Evolutionary conservation across 202 grass and related monocot genomes (phyloP), one percentile per base, ranked within the genome.

Genomic region (Digitaria exilis): DNA sequence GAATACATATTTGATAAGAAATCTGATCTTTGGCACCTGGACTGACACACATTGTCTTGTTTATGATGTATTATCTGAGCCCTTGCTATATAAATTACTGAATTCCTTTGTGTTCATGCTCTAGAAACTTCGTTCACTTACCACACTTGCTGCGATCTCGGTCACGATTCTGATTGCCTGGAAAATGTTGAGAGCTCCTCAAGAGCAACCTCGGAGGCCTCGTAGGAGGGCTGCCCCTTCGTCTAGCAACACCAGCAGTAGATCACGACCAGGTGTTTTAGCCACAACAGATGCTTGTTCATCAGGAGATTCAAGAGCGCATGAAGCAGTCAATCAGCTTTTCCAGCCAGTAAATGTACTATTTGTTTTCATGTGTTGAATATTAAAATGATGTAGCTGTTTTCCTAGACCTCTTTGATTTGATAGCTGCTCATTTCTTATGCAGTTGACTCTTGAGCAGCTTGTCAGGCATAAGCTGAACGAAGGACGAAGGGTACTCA

Each of bases 401-500:
- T 84, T 83, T 54, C 25, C 30, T 43, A 61, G 34, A 48, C 75
- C 9, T 19, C 5, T n/a, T n/a, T 50, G 58, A 58, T 60, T 73
- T 90, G 72, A 83, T 43, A 63, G 15, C 84, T 81, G 26, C 59
- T 46, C 16, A 6, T 68, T 86, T 90, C 64, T 74, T 83, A 43
- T 84, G 61, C 90, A 97, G 95, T 71, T 93, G 59, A 93, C 92
- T 31, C 90, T 97, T 87, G 97, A 99, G 86, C 97, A 99, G 83
- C 88, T 94, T 89, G 97, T 99, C 81, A 99, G 93, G 86, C 97
- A 94, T 92, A 99, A 91, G 76, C 77, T 99, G 76, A 92, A 79
- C 3, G 97, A 99, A 85, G 97, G 97, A 56, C 81, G 93, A 88
- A 96, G 88, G 97, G 97, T 99, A 89, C 73, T 70, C 71, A 24